Percentiles rank a stretch among this genome's conserved stretches.
Evolutionary conservation across 495 filamentous ascomycete species (phyloP).

Genomic region (Aspergillus mulundensis): DNA sequence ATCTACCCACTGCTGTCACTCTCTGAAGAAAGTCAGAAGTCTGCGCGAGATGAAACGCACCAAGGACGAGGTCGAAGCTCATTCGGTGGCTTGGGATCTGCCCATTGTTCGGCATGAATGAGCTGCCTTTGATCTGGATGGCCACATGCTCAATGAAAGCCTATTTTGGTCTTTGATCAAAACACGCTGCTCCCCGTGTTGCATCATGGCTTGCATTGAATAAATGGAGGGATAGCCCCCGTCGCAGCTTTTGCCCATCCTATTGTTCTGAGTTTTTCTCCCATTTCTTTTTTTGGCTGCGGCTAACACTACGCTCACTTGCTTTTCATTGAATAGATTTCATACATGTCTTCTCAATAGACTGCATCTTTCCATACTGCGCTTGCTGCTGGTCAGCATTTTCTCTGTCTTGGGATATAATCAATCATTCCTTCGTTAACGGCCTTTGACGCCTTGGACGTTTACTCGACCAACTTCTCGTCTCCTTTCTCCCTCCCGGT

Average conservation of each 20-base stretch:
- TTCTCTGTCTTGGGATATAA: constrained; percentile 4
- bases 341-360: constrained; percentile 16
- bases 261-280: constrained; percentile 9
- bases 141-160: constrained; percentile 1
- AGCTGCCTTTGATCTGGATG: neutral
- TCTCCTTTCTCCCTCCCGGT: neutral
- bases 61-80: neutral
- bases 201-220: neutral
- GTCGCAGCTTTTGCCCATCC: neutral
- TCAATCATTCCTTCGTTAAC: constrained; percentile 1
- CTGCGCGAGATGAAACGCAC: constrained; percentile 19
- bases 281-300: neutral
- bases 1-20: neutral
- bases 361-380: constrained; percentile 8
- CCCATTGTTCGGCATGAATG: neutral
- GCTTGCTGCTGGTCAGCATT: constrained; percentile 13
- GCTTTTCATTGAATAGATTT: constrained; percentile 15
- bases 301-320: constrained; percentile 4
- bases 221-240: neutral
- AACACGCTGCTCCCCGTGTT: neutral
- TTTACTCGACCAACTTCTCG: neutral
- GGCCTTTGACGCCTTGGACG: neutral
- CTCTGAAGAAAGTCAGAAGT: neutral
- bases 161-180: constrained; percentile 6
- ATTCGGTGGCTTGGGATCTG: neutral